Conservation (phyloP, 805 yeast genomes). For the Saccharomycopsis oosterbeekiorum region DNA sequence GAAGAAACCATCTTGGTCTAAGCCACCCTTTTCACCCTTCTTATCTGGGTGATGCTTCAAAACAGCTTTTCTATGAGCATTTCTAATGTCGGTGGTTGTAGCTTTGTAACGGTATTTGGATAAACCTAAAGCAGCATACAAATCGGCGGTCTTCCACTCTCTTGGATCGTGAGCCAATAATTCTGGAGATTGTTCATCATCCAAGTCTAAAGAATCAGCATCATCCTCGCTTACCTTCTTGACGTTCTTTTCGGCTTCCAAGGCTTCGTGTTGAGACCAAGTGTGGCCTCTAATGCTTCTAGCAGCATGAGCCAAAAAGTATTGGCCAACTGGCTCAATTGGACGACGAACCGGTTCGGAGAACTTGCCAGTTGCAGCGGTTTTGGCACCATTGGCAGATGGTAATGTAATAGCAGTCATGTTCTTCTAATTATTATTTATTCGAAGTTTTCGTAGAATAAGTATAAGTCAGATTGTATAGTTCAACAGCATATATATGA, state of each 20-base stretch:
- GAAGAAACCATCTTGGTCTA: slow-evolving; percentile 93
- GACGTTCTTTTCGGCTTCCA: slow-evolving; percentile 86
- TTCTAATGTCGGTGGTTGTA: slow-evolving; percentile 84
- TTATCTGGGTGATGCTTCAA: slow-evolving; percentile 97
- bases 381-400: slow-evolving; percentile 46
- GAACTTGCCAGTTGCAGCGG: slow-evolving; percentile 41
- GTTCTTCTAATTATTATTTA: neutral
- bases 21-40: slow-evolving; percentile 74
- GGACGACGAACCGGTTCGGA: slow-evolving; percentile 65
- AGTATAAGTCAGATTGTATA: no score
- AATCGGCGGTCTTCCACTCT: slow-evolving; percentile 96
- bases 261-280: slow-evolving; percentile 93
- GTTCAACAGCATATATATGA: no score
- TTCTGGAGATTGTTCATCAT: slow-evolving; percentile 58
- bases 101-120: slow-evolving; percentile 87
- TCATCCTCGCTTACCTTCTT: slow-evolving; percentile 49
- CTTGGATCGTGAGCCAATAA: slow-evolving; percentile 87
- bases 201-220: slow-evolving; percentile 48
- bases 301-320: slow-evolving; percentile 91
- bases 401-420: slow-evolving; percentile 36
- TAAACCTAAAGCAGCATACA: slow-evolving; percentile 92
- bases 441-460: neutral
- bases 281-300: slow-evolving; percentile 95
- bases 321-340: slow-evolving; percentile 94
- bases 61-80: slow-evolving; percentile 95